Evolutionary conservation across 2,329 filamentous ascomycete genomes (phyloP).

Genomic region (Monilinia vaccinii-corymbosi): DNA sequence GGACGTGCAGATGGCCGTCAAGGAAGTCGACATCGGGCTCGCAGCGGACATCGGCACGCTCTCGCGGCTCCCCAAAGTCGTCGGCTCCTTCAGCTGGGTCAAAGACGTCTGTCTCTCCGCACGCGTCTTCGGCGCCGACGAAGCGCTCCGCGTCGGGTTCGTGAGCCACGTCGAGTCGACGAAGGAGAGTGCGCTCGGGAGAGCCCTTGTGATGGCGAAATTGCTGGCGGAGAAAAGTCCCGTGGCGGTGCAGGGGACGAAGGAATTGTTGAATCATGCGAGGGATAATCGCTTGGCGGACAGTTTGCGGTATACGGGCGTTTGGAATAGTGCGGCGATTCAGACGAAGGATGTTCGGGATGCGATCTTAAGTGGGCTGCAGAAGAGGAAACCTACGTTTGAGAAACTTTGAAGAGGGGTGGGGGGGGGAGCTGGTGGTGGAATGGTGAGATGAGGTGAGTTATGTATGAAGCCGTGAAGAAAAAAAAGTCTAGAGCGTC

Average conservation of each 20-base stretch:
- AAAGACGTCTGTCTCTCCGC: conserved; percentile 71
- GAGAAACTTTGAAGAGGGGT: conserved; percentile 38
- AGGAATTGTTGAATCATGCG: conserved; percentile 75
- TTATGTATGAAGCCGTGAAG: not conserved
- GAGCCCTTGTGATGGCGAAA: conserved; percentile 53
- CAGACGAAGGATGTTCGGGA: conserved; percentile 70
- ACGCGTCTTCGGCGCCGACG: conserved; percentile 57
- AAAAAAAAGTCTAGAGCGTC: not conserved
- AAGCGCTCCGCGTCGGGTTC: conserved; percentile 62
- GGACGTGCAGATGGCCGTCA: conserved; percentile 58
- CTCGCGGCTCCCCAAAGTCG: conserved; percentile 62
- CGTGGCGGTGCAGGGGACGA: conserved; percentile 78
- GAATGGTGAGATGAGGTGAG: not conserved
- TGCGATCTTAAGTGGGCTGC: conserved; percentile 66
- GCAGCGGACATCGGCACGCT: conserved; percentile 74
- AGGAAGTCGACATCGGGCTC: conserved; percentile 75
- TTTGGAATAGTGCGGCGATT: conserved; percentile 80
- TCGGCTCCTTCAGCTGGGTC: conserved; percentile 64
- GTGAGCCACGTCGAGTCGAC: conserved; percentile 55
- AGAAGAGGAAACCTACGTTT: conserved; percentile 74
- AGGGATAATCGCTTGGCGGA: conserved; percentile 71
- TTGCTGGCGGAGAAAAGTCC: conserved; percentile 74
- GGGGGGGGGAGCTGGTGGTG: too few species aligned
- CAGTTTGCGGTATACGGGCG: conserved; percentile 70
- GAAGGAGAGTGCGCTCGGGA: conserved; percentile 54